phyloP scores from a whole-genome alignment of 768 basidiomycete species.

The Lanmaoa pseudosensibilis region DNA sequence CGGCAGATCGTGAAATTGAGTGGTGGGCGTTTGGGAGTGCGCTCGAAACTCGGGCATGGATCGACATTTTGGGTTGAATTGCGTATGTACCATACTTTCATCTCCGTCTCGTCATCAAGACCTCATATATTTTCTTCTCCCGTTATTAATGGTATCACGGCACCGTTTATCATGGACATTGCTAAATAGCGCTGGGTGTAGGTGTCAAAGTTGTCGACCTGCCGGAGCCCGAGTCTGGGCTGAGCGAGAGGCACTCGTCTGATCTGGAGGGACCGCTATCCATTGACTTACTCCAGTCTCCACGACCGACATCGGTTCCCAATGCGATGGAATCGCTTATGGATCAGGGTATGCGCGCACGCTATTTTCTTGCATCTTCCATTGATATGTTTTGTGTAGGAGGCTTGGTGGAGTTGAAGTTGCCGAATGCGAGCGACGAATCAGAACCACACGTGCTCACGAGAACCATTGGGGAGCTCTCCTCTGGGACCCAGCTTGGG shows the following conservation, averaged over 20 bases:
- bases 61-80: slow-evolving; percentile 90
- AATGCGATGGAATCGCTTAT: slow-evolving; percentile 64
- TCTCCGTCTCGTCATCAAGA: slow-evolving; percentile 11
- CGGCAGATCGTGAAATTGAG: slow-evolving; percentile 76
- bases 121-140: slow-evolving; percentile 9
- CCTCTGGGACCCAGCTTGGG: slow-evolving; percentile 37
- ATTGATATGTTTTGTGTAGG: slow-evolving; percentile 34
- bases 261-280: slow-evolving; percentile 30
- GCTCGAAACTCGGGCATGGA: slow-evolving; percentile 62
- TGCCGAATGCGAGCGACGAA: slow-evolving; percentile 39
- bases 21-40: slow-evolving; percentile 72
- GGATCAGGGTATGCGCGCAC: slow-evolving; percentile 51
- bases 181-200: slow-evolving; percentile 56
- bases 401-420: slow-evolving; percentile 56
- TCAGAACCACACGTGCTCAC: slow-evolving; percentile 38
- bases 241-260: slow-evolving; percentile 21
- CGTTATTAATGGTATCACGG: slow-evolving; percentile 7
- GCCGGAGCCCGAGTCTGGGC: slow-evolving; percentile 23
- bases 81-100: slow-evolving; percentile 37
- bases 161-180: slow-evolving; percentile 4
- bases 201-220: slow-evolving; percentile 50
- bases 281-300: slow-evolving; percentile 22
- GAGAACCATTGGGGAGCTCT: slow-evolving; percentile 43
- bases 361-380: neutral
- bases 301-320: slow-evolving; percentile 3